phyloP scores from a whole-genome alignment of 2,329 filamentous ascomycete species.

The Diatrype stigma region DNA sequence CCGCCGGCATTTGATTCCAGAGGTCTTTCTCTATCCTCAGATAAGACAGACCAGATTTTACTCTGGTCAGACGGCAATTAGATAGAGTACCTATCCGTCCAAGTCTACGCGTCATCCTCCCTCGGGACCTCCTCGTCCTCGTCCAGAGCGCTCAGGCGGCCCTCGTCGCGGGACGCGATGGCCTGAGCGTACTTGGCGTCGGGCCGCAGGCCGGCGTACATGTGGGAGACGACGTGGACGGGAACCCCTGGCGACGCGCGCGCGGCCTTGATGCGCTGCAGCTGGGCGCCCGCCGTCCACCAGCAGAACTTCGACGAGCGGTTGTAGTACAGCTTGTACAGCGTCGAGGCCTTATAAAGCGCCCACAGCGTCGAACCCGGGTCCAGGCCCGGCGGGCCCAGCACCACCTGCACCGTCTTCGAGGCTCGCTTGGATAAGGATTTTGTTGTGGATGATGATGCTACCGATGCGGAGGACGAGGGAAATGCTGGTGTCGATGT shows the following conservation, averaged over 20 bases:
- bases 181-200: slow-evolving; percentile 22
- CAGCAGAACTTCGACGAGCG: slow-evolving; percentile 34
- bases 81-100: background rate
- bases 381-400: slow-evolving; percentile 21
- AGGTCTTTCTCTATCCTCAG: no score
- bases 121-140: slow-evolving; percentile 9
- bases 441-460: slow-evolving; percentile 1
- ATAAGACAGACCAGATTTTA: no score
- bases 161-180: slow-evolving; percentile 15
- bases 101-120: slow-evolving; percentile 14
- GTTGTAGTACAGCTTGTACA: slow-evolving; percentile 37
- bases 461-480: background rate
- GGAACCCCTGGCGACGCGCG: slow-evolving; percentile 17
- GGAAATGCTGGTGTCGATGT: background rate
- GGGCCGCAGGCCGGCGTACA: slow-evolving; percentile 22
- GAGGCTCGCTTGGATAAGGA: slow-evolving; percentile 11
- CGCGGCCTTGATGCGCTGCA: slow-evolving; percentile 43
- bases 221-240: slow-evolving; percentile 30
- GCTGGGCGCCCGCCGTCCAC: slow-evolving; percentile 45
- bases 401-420: slow-evolving; percentile 27
- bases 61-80: no score
- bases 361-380: slow-evolving; percentile 38
- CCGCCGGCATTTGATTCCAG: no score
- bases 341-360: slow-evolving; percentile 46
- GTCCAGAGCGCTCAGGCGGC: slow-evolving; percentile 7